A percentile compares a stretch with the other conserved stretches of the same genome.
Evolutionary conservation across 2,329 filamentous ascomycete genomes (phyloP).

Genomic region (Aspergillus oerlinghausenensis): DNA sequence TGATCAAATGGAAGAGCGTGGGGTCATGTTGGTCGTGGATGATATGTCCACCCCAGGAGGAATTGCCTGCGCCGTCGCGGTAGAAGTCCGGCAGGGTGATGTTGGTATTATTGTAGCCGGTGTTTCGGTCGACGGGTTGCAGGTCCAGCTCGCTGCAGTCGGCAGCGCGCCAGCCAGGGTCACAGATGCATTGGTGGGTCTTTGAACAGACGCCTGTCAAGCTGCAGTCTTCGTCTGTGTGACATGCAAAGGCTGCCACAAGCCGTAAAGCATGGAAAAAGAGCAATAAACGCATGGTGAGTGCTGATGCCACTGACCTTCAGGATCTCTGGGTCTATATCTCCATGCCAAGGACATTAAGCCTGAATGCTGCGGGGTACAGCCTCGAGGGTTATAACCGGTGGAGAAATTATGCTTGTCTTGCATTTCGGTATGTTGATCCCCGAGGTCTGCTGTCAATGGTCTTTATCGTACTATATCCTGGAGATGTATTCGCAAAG

Average conservation of each 20-base stretch:
- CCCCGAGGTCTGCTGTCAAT: too few species aligned
- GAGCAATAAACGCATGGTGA: too few species aligned
- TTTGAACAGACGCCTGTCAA: slow-evolving; percentile 36
- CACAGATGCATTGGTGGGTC: slow-evolving; percentile 19
- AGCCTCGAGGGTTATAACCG: too few species aligned
- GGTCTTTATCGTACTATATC: too few species aligned
- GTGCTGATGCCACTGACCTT: too few species aligned
- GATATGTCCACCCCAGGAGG: slow-evolving; percentile 48
- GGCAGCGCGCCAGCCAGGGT: slow-evolving; percentile 41
- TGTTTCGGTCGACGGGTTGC: slow-evolving; percentile 35
- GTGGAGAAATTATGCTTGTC: too few species aligned
- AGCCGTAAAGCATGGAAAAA: too few species aligned
- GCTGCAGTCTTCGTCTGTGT: slow-evolving; percentile 35
- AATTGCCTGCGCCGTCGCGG: slow-evolving; percentile 31
- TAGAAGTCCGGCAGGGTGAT: slow-evolving; percentile 1
- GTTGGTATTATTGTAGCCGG: slow-evolving; percentile 46
- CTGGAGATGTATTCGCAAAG: too few species aligned
- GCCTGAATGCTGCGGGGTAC: too few species aligned
- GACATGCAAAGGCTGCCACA: slow-evolving; percentile 7
- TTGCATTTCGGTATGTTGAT: too few species aligned
- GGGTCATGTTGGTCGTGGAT: slow-evolving; percentile 39
- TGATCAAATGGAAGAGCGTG: slow-evolving; percentile 43
- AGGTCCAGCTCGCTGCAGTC: slow-evolving; percentile 47
- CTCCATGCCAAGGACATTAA: too few species aligned
- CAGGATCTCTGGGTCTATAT: too few species aligned